Conservation (phyloP, 495 filamentous ascomycete genomes). For the Penicillium roqueforti region DNA sequence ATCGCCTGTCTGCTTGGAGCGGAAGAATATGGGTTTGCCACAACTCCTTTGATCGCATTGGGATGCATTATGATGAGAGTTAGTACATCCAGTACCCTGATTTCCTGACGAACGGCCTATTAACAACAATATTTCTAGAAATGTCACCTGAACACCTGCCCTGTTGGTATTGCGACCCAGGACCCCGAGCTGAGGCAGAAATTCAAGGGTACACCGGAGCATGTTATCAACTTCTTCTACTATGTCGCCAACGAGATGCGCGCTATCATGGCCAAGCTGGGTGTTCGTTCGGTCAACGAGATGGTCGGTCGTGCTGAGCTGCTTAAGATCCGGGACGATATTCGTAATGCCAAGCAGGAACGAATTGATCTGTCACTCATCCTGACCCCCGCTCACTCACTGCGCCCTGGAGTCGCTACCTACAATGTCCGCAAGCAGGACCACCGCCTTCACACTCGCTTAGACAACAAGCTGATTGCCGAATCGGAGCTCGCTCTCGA, state of each 20-base stretch:
- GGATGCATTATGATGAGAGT: slow-evolving; percentile 95
- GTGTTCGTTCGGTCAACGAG: slow-evolving; percentile 93
- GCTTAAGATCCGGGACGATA: slow-evolving; percentile 82
- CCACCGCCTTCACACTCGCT: slow-evolving; percentile 84
- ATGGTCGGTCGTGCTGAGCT: slow-evolving; percentile 95
- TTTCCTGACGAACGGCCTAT: neutral
- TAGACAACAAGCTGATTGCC: slow-evolving; percentile 98
- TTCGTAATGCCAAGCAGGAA: slow-evolving; percentile 81
- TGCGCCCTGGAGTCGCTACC: slow-evolving; percentile 93
- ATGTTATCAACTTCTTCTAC: slow-evolving; percentile 99
- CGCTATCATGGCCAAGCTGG: slow-evolving; percentile 96
- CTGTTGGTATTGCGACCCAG: slow-evolving; percentile 95
- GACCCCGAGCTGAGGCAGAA: slow-evolving; percentile 94
- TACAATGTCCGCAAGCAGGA: slow-evolving; percentile 99
- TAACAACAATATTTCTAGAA: slow-evolving; percentile 11
- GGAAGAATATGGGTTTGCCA: slow-evolving; percentile 99
- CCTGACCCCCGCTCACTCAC: slow-evolving; percentile 91
- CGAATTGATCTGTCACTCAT: slow-evolving; percentile 96
- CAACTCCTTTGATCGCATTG: slow-evolving; percentile 93
- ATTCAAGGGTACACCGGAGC: slow-evolving; percentile 90
- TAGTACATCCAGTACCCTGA: neutral
- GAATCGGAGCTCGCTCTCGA: slow-evolving; percentile 96
- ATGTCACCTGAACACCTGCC: slow-evolving; percentile 76
- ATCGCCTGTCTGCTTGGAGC: slow-evolving; percentile 96
- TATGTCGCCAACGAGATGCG: slow-evolving; percentile 97